phyloP scores from a whole-genome alignment of 129 eudicot species.

The Artemisia argyi region DNA sequence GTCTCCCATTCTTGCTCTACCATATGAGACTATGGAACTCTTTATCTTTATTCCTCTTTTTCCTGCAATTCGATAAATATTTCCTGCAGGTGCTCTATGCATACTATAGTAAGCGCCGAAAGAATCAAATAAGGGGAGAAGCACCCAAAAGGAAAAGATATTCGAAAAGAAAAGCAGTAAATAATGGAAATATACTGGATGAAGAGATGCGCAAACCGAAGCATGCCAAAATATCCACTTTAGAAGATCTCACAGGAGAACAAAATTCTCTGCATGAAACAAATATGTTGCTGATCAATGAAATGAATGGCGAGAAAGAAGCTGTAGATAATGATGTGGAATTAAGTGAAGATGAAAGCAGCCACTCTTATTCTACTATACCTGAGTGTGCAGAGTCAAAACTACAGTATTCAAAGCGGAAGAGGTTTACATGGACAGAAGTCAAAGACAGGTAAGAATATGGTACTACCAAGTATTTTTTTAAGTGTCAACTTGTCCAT shows the following conservation, averaged over 20 bases:
- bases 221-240: constrained; percentile 17
- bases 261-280: constrained; percentile 22
- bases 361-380: constrained; percentile 29
- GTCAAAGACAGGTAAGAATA: constrained; percentile 62
- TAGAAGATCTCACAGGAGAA: constrained; percentile 31
- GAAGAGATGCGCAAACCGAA: constrained; percentile 29
- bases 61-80: not conserved
- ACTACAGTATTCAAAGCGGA: constrained; percentile 45
- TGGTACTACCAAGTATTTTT: not conserved
- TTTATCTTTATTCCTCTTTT: not conserved
- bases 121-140: constrained; percentile 34
- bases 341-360: constrained; percentile 43
- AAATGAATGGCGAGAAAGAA: constrained; percentile 36
- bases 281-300: constrained; percentile 22
- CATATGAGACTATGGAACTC: constrained; percentile 2
- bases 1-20: too few relatives aligned
- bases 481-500: not conserved
- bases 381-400: constrained; percentile 52
- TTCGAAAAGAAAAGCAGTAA: constrained; percentile 27
- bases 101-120: constrained; percentile 61
- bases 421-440: constrained; percentile 79
- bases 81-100: constrained; percentile 69
- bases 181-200: constrained; percentile 26
- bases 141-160: constrained; percentile 44
- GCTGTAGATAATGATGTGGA: constrained; percentile 41